Percentiles rank a stretch among this genome's conserved stretches.
Conservation (phyloP, 768 basidiomycete species). For the Tephrocybe rancida region DNA sequence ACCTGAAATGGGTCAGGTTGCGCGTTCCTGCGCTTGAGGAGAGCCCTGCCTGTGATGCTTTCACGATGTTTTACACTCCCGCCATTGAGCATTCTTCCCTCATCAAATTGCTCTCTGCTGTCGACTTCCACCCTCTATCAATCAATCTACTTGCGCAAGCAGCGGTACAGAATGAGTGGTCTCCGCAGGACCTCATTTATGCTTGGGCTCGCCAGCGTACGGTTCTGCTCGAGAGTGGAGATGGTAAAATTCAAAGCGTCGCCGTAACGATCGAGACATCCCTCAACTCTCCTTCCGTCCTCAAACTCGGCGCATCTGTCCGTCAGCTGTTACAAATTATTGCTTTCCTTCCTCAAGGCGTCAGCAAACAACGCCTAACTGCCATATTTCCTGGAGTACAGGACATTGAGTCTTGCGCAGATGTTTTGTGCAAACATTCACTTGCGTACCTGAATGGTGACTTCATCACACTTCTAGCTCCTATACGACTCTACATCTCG, state of each 20-base stretch:
- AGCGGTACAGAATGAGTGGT: constrained; percentile 17
- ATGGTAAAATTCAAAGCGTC: constrained; percentile 12
- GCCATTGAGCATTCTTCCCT: neutral
- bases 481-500: constrained; percentile 15
- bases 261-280: constrained; percentile 11
- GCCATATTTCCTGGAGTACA: constrained; percentile 2
- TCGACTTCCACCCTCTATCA: constrained; percentile 20
- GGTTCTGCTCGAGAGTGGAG: constrained; percentile 7
- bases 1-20: constrained; percentile 8
- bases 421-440: constrained; percentile 9
- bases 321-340: constrained; percentile 7
- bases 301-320: neutral
- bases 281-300: constrained; percentile 13
- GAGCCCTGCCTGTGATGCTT: constrained; percentile 4
- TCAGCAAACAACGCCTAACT: neutral
- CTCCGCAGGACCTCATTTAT: constrained; percentile 4
- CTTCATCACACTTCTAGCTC: constrained; percentile 15
- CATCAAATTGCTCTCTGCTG: constrained; percentile 5
- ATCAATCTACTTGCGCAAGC: constrained; percentile 18
- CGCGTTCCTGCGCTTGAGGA: constrained; percentile 10
- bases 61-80: constrained; percentile 3
- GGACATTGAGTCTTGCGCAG: neutral
- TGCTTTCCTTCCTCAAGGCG: constrained; percentile 14
- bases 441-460: constrained; percentile 7
- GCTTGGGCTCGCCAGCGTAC: constrained; percentile 13